Evolutionary conservation across 805 yeast genomes (phyloP).

Genomic region (Candida yuanshanica): DNA sequence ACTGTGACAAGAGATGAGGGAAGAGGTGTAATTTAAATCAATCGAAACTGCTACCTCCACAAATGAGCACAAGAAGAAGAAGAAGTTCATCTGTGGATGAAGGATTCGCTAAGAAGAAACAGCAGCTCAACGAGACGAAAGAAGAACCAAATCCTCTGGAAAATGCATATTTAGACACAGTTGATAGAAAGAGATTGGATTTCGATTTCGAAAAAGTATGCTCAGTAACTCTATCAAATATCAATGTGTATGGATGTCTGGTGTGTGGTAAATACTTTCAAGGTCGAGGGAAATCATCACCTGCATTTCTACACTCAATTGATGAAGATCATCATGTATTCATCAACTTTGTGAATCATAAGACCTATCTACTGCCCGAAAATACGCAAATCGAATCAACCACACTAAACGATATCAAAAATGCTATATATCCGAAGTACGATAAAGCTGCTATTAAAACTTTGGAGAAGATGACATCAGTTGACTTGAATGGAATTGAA

Average conservation of each 20-base stretch:
- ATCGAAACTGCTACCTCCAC: too few relatives aligned
- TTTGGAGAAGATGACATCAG: slow-evolving; percentile 24
- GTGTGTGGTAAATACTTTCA: slow-evolving; percentile 69
- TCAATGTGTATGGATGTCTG: slow-evolving; percentile 66
- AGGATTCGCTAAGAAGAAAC: background rate
- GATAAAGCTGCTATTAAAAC: slow-evolving; percentile 26
- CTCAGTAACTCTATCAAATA: slow-evolving; percentile 51
- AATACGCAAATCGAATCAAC: slow-evolving; percentile 37
- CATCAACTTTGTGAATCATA: slow-evolving; percentile 45
- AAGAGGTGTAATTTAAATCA: too few relatives aligned
- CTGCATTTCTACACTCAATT: slow-evolving; percentile 64
- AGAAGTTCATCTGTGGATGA: background rate
- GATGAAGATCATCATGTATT: slow-evolving; percentile 58
- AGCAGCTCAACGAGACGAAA: background rate
- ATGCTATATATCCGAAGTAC: slow-evolving; percentile 48
- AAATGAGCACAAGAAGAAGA: background rate
- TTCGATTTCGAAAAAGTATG: slow-evolving; percentile 70
- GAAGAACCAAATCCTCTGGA: slow-evolving; percentile 2
- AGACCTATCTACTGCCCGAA: slow-evolving; percentile 60
- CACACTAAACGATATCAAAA: slow-evolving; percentile 45
- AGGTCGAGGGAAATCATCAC: slow-evolving; percentile 60
- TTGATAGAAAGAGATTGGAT: slow-evolving; percentile 36
- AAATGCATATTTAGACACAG: slow-evolving; percentile 25
- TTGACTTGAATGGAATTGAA: slow-evolving; percentile 38
- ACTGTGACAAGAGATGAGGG: too few relatives aligned